Evolutionary conservation across 1,139 yeast genomes (phyloP).

Genomic region (Kodamaea ohmeri): DNA sequence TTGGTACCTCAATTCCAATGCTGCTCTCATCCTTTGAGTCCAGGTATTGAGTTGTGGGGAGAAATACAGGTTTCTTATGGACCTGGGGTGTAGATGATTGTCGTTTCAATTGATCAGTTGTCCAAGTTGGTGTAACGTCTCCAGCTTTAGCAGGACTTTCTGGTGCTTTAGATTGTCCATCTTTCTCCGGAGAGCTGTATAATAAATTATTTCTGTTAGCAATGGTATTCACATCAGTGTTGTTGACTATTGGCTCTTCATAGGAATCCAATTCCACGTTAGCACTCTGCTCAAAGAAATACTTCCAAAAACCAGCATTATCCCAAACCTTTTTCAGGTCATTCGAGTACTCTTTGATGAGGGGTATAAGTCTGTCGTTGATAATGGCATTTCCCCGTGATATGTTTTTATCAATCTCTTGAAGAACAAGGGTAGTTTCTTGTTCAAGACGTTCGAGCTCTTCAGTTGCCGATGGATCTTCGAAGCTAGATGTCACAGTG

Average conservation of each 20-base stretch:
- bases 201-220: slow-evolving; percentile 14
- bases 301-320: slow-evolving; percentile 69
- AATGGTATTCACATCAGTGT: slow-evolving; percentile 19
- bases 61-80: slow-evolving; percentile 19
- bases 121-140: slow-evolving; percentile 41
- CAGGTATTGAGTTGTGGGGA: slow-evolving; percentile 15
- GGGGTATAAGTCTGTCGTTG: slow-evolving; percentile 60
- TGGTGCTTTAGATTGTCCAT: neutral
- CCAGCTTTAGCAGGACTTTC: slow-evolving; percentile 14
- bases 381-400: slow-evolving; percentile 63
- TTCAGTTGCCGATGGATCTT: slow-evolving; percentile 35
- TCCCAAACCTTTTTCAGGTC: slow-evolving; percentile 58
- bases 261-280: slow-evolving; percentile 61
- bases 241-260: slow-evolving; percentile 44
- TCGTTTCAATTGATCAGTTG: slow-evolving; percentile 29
- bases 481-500: slow-evolving; percentile 18
- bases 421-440: slow-evolving; percentile 73
- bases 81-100: slow-evolving; percentile 39
- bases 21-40: slow-evolving; percentile 25
- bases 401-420: slow-evolving; percentile 73
- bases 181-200: slow-evolving; percentile 4
- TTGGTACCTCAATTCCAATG: slow-evolving; percentile 24
- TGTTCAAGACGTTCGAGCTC: slow-evolving; percentile 78
- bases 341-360: slow-evolving; percentile 54
- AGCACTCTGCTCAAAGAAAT: slow-evolving; percentile 72